Evolutionary conservation across 495 filamentous ascomycete species (phyloP), one percentile per base, ranked within the genome.

Genomic region (Penicillium turbatum): DNA sequence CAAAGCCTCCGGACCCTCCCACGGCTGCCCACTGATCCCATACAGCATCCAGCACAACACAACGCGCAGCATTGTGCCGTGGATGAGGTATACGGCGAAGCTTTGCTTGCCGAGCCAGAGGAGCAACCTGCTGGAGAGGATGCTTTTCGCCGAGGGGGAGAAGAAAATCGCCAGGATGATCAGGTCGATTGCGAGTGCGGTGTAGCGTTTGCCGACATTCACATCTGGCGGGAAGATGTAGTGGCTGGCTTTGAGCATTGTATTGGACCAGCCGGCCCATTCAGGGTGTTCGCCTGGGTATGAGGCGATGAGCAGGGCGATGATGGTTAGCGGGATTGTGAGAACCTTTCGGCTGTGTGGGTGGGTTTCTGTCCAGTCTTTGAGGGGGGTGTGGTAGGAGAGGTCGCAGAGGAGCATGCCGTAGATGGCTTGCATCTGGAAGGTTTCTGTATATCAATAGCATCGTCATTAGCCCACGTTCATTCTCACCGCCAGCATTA

Each of bases 1-100:
- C 38, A 73, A 70, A 42, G 79, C 72, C 31, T 73, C 71, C 12
- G 74, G 72, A 12, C 81, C 74, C 6, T 71, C 66, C 51, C 76
- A 72, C 1, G 82, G 80, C 24, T 74, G 66, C 0, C 78, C 72
- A 6, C 69, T 74, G 37, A 82, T 75, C 4, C 84, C 82, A 56
- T 84, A 87, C 10, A 51, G 73, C 74, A 86, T 78, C 81, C 84
- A 86, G 48, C 76, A 79, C 5, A 86, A 72, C 1, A 87, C 68
- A 13, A 76, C 79, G 36, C 85, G 80, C 35, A 88, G 73, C 40
- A 87, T 74, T 6, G 80, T 79, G n/a, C 84, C 84, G 62, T 88
- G 85, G 5, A 85, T 70, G 9, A 88, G 78, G 56, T 87, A 88
- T 6, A 87, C 81, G n/a, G 85, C 84, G 57, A 87, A 88, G 39